Base-by-base conservation (phyloP, 306 rosid genomes). In the Cucurbita ficifolia region DNA sequence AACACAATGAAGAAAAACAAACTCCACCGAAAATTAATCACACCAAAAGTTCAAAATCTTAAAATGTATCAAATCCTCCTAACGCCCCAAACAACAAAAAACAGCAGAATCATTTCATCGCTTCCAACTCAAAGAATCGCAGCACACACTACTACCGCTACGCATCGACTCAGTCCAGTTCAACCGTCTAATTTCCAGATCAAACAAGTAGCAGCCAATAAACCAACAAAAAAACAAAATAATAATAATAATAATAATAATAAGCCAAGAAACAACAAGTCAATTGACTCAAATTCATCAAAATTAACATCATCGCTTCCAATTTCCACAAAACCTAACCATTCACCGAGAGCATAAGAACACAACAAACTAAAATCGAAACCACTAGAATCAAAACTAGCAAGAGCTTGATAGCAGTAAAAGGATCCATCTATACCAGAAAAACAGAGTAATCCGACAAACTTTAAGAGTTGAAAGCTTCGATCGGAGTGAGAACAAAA, bases 391-490 rank as follows among this genome's bases (percentile, higher is more conserved):
- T 10, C 36, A 64, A 42, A 22, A 64, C 57, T 7, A 69, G 0
- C 18, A 1, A 45, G 3, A 69, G 74, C 24, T 70, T 8, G 24
- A 33, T 8, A 63, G 10, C 50, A 70, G 59, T 24, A 24, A 49
- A 70, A 19, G 29, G 45, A 70, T 70, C 74, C 59, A 33, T 70
- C 45, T 33, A 24, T 70, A 70, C 74, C 74, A 29, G 59, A 70
- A 49, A 68, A 48, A 48, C 12, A 68, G 43, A 70, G 59, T 36
- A 69, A 55, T 56, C 75, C 53, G 12, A 35, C 60, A 21, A 55
- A 73, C 29, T 49, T 29, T 2, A 70, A 33, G 52, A 42, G 53
- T 18, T 40, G 51, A 16, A 13, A 43, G 5, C 52, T 21, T 39
- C 49, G 36, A 72, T 72, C 63, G 35, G 35, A n/a, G 76, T 53